Evolutionary conservation across 2,329 filamentous ascomycete genomes (phyloP).

Genomic region (Ascochyta pisi): DNA sequence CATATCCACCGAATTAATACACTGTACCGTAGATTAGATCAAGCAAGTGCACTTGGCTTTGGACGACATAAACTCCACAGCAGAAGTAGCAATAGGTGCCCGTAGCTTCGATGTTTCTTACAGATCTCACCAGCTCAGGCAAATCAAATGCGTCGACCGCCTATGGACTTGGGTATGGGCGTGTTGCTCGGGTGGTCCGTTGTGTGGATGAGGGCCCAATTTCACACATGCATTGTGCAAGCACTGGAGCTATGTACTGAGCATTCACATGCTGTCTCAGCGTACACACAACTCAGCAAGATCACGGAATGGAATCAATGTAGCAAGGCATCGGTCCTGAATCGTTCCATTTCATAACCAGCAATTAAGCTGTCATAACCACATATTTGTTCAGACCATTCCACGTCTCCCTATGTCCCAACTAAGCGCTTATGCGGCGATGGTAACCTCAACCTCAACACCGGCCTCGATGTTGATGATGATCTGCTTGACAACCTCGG

Average conservation of each 20-base stretch:
- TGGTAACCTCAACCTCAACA: constrained; percentile 93
- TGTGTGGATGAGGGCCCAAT: no score
- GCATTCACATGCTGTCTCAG: background rate
- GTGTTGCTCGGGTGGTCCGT: no score
- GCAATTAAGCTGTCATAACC: constrained; percentile 37
- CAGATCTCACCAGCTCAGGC: background rate
- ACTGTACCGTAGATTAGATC: background rate
- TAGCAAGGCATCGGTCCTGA: constrained; percentile 17
- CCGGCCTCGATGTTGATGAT: constrained; percentile 95
- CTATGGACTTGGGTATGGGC: background rate
- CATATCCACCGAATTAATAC: constrained; percentile 1
- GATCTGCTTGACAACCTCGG: constrained; percentile 96
- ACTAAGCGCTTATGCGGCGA: constrained; percentile 70
- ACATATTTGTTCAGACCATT: constrained; percentile 29
- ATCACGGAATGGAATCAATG: background rate
- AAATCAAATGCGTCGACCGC: background rate
- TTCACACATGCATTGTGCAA: no score
- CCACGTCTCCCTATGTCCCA: constrained; percentile 25
- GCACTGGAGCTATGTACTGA: background rate
- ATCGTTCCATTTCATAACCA: constrained; percentile 35
- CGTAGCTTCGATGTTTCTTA: background rate
- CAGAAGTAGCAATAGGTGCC: background rate
- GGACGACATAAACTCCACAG: background rate
- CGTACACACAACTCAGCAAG: background rate
- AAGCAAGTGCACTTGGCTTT: background rate